These are phyloP conservation scores for Rhododendron mucronatum DNA, from an alignment of 148 eudicot genomes.

Conservation along the genomic window DNA sequence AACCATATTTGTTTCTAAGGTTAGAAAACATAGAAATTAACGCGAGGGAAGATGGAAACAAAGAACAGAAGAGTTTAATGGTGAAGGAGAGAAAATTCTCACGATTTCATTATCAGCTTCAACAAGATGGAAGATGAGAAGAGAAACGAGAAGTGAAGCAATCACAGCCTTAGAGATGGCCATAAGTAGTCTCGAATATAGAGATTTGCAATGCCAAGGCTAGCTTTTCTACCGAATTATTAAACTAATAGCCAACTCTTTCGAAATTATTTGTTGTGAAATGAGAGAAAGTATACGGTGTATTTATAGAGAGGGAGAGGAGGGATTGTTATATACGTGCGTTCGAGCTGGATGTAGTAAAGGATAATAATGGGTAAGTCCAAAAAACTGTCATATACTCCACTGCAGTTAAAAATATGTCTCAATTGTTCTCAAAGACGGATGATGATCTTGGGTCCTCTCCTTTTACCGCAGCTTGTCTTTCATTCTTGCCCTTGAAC, in stretches of 20 bases:
- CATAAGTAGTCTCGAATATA: background rate
- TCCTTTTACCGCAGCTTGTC: too few species aligned
- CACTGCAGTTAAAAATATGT: too few species aligned
- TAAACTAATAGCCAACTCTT: too few species aligned
- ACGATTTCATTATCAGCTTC: conserved; percentile 12
- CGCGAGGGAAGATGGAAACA: background rate
- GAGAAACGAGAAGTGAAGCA: conserved; percentile 20
- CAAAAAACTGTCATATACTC: too few species aligned
- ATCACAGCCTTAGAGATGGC: conserved; percentile 19
- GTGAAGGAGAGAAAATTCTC: background rate
- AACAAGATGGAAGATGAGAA: conserved; percentile 15
- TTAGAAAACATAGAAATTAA: background rate
- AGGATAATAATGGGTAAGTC: too few species aligned
- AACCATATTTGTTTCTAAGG: background rate
- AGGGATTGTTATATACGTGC: background rate
- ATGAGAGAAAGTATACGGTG: background rate
- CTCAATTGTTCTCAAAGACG: too few species aligned
- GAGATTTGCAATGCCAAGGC: too few species aligned
- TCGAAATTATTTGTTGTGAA: background rate
- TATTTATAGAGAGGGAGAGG: background rate
- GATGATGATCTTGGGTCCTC: too few species aligned
- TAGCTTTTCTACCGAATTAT: too few species aligned
- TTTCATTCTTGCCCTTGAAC: too few species aligned
- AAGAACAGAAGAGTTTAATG: background rate
- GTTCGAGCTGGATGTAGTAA: too few species aligned